Conservation (phyloP, 441 rosid genomes). For the Eugenia klotzschiana region DNA sequence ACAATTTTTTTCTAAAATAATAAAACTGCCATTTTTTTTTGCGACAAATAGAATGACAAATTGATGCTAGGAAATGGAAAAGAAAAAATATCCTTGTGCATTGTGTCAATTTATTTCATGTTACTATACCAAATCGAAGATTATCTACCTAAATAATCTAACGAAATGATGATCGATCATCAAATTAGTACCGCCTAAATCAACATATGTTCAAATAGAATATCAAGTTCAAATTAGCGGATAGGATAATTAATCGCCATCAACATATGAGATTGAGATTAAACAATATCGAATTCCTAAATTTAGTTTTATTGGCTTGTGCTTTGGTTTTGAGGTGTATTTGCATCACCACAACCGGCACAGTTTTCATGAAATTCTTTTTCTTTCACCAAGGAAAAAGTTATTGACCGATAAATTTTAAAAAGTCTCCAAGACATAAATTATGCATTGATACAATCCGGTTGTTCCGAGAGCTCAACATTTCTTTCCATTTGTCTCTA, state of each 20-base stretch:
- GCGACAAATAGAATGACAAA: too few relatives aligned
- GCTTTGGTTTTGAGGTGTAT: background rate
- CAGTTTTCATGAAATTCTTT: background rate
- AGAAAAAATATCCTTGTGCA: too few relatives aligned
- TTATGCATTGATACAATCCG: background rate
- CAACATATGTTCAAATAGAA: background rate
- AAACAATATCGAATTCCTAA: background rate
- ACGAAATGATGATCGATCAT: background rate
- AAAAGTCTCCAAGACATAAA: background rate
- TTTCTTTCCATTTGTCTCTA: background rate
- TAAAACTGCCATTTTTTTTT: background rate
- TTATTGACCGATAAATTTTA: background rate
- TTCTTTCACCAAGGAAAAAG: background rate
- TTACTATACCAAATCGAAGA: background rate
- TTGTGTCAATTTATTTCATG: too few relatives aligned
- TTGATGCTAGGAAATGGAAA: too few relatives aligned
- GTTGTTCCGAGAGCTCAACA: background rate
- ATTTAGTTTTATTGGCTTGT: background rate
- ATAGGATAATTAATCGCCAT: background rate
- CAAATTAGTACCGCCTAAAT: background rate
- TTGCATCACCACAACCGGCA: background rate
- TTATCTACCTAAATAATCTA: background rate
- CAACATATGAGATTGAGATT: background rate
- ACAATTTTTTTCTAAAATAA: background rate
- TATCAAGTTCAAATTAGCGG: background rate